Evolutionary conservation across 192 early-diverging fungal genomes (phyloP), one percentile per base, ranked within the genome.

Genomic region (Rhizophagus clarus): DNA sequence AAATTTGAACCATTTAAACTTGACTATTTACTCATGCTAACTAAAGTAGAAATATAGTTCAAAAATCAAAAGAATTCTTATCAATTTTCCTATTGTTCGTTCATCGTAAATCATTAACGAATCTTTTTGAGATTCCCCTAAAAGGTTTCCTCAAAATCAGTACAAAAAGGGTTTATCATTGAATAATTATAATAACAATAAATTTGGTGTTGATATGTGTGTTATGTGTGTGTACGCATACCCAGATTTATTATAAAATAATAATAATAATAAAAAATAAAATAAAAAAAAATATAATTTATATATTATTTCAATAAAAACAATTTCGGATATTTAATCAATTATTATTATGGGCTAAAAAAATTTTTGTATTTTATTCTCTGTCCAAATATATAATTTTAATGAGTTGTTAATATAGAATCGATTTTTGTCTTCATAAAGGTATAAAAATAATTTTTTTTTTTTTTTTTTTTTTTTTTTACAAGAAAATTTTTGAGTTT

Each of bases 51-150:
- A 56, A 56, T 56, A 56, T 56, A 17, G 51, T 56, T 56, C 51
- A 56, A 56, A 56, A 22, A 56, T 56, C 15, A 17, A 56, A 56
- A 56, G 51, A 56, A 56, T 56, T 56, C 51, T 56, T 56, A 56
- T 56, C 51, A 56, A 56, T 56, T 56, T 56, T 56, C 51, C 51
- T 56, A 56, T 56, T 56, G 51, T 56, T 56, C 51, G 51, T 56
- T 56, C 51, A 56, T 56, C 40, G 10, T 42, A 42, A 42, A 42
- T 42, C 40, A 42, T 51, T 56, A 56, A 56, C 11, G 47, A 49
- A 49, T 49, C 47, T 49, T 49, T 49, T 56, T 56, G 15, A 56
- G 51, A 56, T 56, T 5, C 51, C 47, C 51, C 51, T 56, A 56
- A 56, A 51, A 51, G 15, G 40, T 42, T 51, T 51, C 49, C 4